phyloP scores from a whole-genome alignment of 73 alveolate genomes.

The Diophrys appendiculata region DNA sequence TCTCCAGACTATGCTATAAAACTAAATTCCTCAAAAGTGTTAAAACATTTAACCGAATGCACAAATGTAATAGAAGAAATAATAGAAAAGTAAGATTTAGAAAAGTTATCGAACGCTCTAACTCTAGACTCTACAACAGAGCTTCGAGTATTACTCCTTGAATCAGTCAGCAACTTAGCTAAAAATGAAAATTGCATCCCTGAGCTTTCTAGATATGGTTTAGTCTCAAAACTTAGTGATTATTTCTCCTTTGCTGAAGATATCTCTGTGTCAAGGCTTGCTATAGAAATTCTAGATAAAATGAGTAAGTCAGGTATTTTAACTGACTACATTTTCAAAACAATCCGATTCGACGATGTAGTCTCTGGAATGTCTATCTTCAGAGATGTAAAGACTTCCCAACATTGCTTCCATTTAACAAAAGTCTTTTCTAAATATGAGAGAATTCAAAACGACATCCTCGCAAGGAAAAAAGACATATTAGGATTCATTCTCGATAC shows the following conservation, averaged over 20 bases:
- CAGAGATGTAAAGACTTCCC: constrained; percentile 36
- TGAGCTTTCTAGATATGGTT: constrained; percentile 45
- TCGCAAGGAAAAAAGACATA: constrained; percentile 29
- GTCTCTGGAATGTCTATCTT: constrained; percentile 17
- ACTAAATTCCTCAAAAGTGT: constrained; percentile 26
- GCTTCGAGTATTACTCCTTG: constrained; percentile 9
- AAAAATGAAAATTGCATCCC: constrained; percentile 28
- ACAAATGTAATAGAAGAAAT: constrained; percentile 17
- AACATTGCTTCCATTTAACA: constrained; percentile 26
- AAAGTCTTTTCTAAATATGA: constrained; percentile 28
- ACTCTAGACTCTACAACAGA: constrained; percentile 16
- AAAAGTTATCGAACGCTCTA: constrained; percentile 25
- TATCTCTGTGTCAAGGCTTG: constrained; percentile 5
- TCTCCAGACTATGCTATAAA: neutral
- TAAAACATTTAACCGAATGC: constrained; percentile 33
- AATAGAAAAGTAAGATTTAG: constrained; percentile 29
- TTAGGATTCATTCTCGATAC: constrained; percentile 32
- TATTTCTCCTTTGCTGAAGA: constrained; percentile 34
- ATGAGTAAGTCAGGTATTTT: constrained; percentile 15
- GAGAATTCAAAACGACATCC: constrained; percentile 24
- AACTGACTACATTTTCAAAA: constrained; percentile 30
- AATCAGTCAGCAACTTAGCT: constrained; percentile 29
- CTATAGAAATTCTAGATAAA: constrained; percentile 31
- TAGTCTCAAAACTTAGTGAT: constrained; percentile 16
- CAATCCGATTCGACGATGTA: constrained; percentile 16